phyloP scores from a whole-genome alignment of 768 basidiomycete species.

The Leucocoprinus leucothites region DNA sequence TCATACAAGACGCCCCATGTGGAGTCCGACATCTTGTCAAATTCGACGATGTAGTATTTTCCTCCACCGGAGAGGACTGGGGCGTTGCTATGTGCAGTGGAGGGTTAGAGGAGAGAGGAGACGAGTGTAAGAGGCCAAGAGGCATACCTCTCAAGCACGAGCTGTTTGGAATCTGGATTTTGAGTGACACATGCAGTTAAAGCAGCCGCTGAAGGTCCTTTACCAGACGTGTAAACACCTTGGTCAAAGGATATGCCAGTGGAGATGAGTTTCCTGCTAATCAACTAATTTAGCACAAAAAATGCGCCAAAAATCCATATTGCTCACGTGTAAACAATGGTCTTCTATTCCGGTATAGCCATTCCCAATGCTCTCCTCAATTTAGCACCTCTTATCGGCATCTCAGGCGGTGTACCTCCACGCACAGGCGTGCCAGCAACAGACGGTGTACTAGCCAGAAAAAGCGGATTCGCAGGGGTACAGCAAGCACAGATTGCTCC shows the following conservation, averaged over 20 bases:
- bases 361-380: slow-evolving; percentile 54
- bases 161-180: slow-evolving; percentile 96
- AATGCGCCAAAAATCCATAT: neutral
- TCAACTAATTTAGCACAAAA: slow-evolving; percentile 9
- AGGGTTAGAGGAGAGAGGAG: neutral
- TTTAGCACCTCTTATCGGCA: slow-evolving; percentile 41
- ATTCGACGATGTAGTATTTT: slow-evolving; percentile 98
- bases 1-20: slow-evolving; percentile 98
- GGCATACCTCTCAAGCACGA: slow-evolving; percentile 88
- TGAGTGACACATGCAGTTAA: slow-evolving; percentile 97
- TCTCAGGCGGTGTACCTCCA: slow-evolving; percentile 36
- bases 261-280: slow-evolving; percentile 60
- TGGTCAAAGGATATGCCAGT: slow-evolving; percentile 68
- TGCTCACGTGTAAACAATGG: slow-evolving; percentile 50
- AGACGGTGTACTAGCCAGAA: slow-evolving; percentile 54
- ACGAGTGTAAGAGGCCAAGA: neutral
- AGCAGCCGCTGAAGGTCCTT: slow-evolving; percentile 99
- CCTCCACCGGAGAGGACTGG: slow-evolving; percentile 94
- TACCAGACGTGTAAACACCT: slow-evolving; percentile 96
- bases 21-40: slow-evolving; percentile 98
- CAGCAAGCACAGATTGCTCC: slow-evolving; percentile 28
- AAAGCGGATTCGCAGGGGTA: slow-evolving; percentile 45
- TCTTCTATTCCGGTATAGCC: slow-evolving; percentile 52
- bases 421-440: slow-evolving; percentile 47
- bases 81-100: slow-evolving; percentile 76